A percentile compares a stretch with the other conserved stretches of the same genome.
These are phyloP conservation scores for Rhynchosporium secalis DNA, from an alignment of 2,329 filamentous ascomycete species.

Conservation along the genomic window DNA sequence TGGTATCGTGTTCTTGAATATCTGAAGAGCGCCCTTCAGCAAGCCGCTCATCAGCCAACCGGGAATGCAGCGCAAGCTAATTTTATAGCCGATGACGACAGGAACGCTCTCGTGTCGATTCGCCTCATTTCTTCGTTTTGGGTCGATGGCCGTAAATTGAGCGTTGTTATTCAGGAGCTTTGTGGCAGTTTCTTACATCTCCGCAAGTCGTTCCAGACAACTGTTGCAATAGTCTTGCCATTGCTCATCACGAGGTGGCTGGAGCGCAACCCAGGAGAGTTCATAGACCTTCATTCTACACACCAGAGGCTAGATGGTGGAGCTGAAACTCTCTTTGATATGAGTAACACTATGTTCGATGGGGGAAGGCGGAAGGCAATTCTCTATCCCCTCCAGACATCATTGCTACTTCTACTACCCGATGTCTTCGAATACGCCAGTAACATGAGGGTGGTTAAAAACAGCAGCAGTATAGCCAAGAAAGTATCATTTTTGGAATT, in stretches of 20 bases:
- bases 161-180: constrained; percentile 63
- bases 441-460: constrained; percentile 64
- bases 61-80: constrained; percentile 32
- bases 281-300: constrained; percentile 60
- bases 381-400: constrained; percentile 63
- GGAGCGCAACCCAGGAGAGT: constrained; percentile 63
- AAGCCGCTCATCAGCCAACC: constrained; percentile 34
- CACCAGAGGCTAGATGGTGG: constrained; percentile 64
- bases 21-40: constrained; percentile 47
- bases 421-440: constrained; percentile 71
- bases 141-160: constrained; percentile 63
- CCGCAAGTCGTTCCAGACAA: constrained; percentile 62
- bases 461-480: constrained; percentile 58
- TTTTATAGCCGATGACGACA: constrained; percentile 36
- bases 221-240: constrained; percentile 62
- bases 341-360: constrained; percentile 63
- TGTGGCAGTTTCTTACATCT: constrained; percentile 68
- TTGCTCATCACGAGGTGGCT: constrained; percentile 66
- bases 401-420: constrained; percentile 62
- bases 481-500: constrained; percentile 66
- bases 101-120: constrained; percentile 52
- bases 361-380: constrained; percentile 55
- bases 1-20: constrained; percentile 62
- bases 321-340: constrained; percentile 68
- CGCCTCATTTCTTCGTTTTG: constrained; percentile 63